Conservation (phyloP, 768 basidiomycete genomes). For the Rhizopogon sp. region DNA sequence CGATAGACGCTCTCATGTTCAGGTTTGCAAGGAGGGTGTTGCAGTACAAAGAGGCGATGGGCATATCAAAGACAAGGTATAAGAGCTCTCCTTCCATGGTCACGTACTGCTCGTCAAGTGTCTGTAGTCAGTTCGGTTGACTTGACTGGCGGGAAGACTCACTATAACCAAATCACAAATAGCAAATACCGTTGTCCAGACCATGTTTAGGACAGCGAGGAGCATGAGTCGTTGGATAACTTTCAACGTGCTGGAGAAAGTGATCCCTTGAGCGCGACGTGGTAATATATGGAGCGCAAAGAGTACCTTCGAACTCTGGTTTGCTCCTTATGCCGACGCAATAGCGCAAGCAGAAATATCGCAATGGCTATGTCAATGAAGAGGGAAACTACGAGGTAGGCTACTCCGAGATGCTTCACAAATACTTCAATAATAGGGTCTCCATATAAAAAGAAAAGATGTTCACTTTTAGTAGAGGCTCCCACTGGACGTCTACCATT, state of each 20-base stretch:
- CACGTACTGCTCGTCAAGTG: neutral
- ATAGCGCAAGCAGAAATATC: neutral
- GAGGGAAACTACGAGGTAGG: neutral
- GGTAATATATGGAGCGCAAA: neutral
- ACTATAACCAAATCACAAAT: neutral
- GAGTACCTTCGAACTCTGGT: neutral
- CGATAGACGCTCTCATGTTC: constrained; percentile 4
- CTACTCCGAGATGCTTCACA: neutral
- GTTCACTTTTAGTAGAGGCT: neutral
- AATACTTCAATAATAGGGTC: neutral
- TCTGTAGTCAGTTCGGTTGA: neutral
- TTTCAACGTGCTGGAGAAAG: neutral
- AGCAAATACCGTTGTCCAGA: neutral
- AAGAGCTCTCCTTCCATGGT: no score
- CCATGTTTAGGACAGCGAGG: neutral
- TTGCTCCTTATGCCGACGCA: neutral
- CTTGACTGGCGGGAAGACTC: neutral
- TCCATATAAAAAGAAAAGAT: neutral
- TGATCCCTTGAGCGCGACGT: neutral
- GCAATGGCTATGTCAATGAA: neutral
- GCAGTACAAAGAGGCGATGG: constrained; percentile 13
- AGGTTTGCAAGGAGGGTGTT: constrained; percentile 16
- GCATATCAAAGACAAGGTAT: constrained; percentile 6
- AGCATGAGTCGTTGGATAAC: neutral
- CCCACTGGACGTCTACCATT: neutral